Evolutionary conservation across 768 basidiomycete species (phyloP).

Genomic region (Pleurotus giganteus): DNA sequence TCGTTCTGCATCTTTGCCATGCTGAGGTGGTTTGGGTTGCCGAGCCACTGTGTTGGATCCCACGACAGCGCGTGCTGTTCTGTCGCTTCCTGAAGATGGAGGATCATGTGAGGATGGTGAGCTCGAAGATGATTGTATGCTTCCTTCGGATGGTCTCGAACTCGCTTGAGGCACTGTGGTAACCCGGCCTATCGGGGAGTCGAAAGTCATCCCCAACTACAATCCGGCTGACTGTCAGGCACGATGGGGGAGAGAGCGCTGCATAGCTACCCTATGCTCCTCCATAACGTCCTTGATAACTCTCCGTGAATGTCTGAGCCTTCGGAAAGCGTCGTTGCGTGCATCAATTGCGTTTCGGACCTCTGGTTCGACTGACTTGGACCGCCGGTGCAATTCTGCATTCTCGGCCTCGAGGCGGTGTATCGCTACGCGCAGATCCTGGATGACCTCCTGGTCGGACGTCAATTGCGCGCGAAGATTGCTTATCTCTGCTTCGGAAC

Average conservation of each 20-base stretch:
- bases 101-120: background rate
- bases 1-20: too few species aligned
- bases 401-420: slow-evolving; percentile 30
- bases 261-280: slow-evolving; percentile 33
- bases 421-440: slow-evolving; percentile 20
- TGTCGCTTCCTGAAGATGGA: background rate
- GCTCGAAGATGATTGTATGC: background rate
- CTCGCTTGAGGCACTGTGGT: background rate
- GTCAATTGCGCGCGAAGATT: slow-evolving; percentile 28
- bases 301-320: slow-evolving; percentile 34
- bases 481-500: slow-evolving; percentile 17
- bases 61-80: background rate
- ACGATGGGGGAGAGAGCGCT: slow-evolving; percentile 2
- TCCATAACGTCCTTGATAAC: slow-evolving; percentile 41
- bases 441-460: slow-evolving; percentile 20
- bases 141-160: background rate
- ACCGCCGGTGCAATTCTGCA: slow-evolving; percentile 28
- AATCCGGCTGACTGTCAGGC: slow-evolving; percentile 7
- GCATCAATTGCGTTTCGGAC: slow-evolving; percentile 29
- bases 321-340: slow-evolving; percentile 28
- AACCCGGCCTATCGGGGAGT: background rate
- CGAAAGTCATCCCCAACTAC: background rate
- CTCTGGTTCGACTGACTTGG: slow-evolving; percentile 26
- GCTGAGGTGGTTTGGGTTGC: background rate
- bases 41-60: background rate